These are phyloP conservation scores for Ganoderma boninense DNA, from an alignment of 1,284 basidiomycete genomes.

Conservation along the genomic window DNA sequence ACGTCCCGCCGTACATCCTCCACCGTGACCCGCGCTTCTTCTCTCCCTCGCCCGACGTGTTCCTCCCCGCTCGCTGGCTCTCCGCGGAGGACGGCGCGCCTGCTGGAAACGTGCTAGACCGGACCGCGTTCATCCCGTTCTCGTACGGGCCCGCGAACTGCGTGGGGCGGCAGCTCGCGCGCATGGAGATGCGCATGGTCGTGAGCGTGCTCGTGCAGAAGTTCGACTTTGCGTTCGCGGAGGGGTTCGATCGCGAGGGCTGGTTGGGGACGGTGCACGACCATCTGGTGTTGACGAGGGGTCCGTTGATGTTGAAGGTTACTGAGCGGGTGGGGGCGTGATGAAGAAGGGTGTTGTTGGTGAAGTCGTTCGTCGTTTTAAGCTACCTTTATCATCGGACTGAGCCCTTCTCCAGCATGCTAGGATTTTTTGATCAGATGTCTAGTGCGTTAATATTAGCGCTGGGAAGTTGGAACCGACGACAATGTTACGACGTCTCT, in stretches of 20 bases:
- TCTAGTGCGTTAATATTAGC: too few relatives aligned
- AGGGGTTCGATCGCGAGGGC: constrained; percentile 16
- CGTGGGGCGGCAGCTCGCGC: constrained; percentile 40
- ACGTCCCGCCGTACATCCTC: constrained; percentile 16
- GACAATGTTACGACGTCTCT: too few relatives aligned
- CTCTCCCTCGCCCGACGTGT: constrained; percentile 33
- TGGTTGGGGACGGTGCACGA: not conserved
- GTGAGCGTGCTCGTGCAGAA: constrained; percentile 33
- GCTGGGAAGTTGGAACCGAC: too few relatives aligned
- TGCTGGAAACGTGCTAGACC: constrained; percentile 27
- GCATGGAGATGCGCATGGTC: constrained; percentile 30
- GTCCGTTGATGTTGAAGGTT: not conserved
- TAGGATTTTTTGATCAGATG: too few relatives aligned
- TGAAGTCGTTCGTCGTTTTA: not conserved
- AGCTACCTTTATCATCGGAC: too few relatives aligned
- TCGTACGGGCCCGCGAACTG: constrained; percentile 40
- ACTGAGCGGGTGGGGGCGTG: not conserved
- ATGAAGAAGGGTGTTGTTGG: not conserved
- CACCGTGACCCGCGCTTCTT: constrained; percentile 43
- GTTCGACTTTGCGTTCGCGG: constrained; percentile 34
- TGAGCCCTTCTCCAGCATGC: too few relatives aligned
- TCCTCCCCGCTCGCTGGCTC: constrained; percentile 41
- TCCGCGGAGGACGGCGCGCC: not conserved
- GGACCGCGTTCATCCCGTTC: constrained; percentile 38
- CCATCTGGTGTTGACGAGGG: constrained; percentile 1